phyloP scores from a whole-genome alignment of 805 yeast species.

The Candida bentonensis region DNA sequence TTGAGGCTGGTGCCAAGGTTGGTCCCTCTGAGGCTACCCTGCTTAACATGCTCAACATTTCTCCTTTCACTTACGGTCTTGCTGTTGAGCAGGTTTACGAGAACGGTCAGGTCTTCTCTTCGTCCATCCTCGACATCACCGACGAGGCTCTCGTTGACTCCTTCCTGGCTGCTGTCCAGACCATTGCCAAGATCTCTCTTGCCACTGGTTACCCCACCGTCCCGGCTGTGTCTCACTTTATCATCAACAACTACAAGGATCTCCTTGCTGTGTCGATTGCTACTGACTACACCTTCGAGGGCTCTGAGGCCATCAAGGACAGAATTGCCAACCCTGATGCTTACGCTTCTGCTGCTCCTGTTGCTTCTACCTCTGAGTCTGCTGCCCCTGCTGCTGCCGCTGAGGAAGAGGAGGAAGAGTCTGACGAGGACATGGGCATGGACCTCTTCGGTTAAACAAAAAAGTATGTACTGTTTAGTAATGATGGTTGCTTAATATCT shows the following conservation, averaged over 20 bases:
- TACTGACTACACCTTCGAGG: conserved; percentile 97
- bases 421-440: conserved; percentile 56
- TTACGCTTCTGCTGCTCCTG: conserved; percentile 99
- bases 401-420: conserved; percentile 59
- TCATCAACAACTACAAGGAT: conserved; percentile 98
- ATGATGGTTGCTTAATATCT: not conserved
- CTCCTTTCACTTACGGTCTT: conserved; percentile 99
- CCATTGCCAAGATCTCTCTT: conserved; percentile 92
- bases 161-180: conserved; percentile 83
- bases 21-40: conserved; percentile 99
- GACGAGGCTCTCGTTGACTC: conserved; percentile 89
- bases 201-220: conserved; percentile 99
- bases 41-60: conserved; percentile 98
- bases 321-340: conserved; percentile 99
- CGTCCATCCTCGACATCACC: conserved; percentile 93
- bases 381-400: conserved; percentile 50
- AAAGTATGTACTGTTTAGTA: too few relatives aligned
- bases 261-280: conserved; percentile 95
- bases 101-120: conserved; percentile 96
- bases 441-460: conserved; percentile 84
- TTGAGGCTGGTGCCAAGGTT: conserved; percentile 70
- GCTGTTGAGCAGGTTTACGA: conserved; percentile 94
- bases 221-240: conserved; percentile 97
- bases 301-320: conserved; percentile 98
- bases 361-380: conserved; percentile 66